Conservation (phyloP, 495 filamentous ascomycete genomes). For the Daldinia childiae region DNA sequence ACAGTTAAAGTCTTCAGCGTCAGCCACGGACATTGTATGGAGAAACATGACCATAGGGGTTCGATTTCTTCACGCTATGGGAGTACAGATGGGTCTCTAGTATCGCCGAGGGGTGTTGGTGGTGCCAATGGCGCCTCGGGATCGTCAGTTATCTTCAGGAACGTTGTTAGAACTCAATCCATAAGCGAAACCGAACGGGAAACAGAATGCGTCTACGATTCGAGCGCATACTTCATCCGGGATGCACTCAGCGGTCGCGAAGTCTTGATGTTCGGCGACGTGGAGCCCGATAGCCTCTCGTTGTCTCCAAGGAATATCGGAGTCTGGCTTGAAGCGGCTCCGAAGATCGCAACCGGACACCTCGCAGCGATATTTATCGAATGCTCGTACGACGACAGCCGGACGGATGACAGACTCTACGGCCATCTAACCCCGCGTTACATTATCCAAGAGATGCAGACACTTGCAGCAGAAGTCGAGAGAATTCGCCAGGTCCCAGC, state of each 20-base stretch:
- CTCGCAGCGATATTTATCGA: constrained; percentile 91
- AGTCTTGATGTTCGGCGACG: constrained; percentile 92
- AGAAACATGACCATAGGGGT: constrained; percentile 70
- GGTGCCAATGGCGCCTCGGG: constrained; percentile 34
- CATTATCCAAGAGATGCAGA: constrained; percentile 76
- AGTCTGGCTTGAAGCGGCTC: constrained; percentile 87
- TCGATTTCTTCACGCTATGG: constrained; percentile 55
- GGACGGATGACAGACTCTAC: constrained; percentile 78
- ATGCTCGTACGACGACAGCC: constrained; percentile 85
- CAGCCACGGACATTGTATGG: constrained; percentile 88
- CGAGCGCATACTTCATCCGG: constrained; percentile 90
- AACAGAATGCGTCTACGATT: constrained; percentile 74
- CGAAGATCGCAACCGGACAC: constrained; percentile 73
- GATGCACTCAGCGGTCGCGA: constrained; percentile 73
- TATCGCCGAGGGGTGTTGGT: constrained; percentile 30
- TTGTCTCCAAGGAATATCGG: constrained; percentile 77
- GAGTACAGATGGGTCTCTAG: constrained; percentile 47
- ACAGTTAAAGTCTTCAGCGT: constrained; percentile 79
- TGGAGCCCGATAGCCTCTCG: constrained; percentile 90
- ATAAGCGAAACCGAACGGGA: constrained; percentile 46
- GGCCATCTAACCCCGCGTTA: constrained; percentile 89
- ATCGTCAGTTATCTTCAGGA: constrained; percentile 36
- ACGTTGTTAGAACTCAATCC: constrained; percentile 33
- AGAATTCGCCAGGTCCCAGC: constrained; percentile 47
- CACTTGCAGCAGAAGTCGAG: constrained; percentile 72